Percentiles rank a stretch among this genome's conserved stretches.
These are phyloP conservation scores for Penicillium sp. DNA, from an alignment of 2,329 filamentous ascomycete genomes.

Conservation along the genomic window DNA sequence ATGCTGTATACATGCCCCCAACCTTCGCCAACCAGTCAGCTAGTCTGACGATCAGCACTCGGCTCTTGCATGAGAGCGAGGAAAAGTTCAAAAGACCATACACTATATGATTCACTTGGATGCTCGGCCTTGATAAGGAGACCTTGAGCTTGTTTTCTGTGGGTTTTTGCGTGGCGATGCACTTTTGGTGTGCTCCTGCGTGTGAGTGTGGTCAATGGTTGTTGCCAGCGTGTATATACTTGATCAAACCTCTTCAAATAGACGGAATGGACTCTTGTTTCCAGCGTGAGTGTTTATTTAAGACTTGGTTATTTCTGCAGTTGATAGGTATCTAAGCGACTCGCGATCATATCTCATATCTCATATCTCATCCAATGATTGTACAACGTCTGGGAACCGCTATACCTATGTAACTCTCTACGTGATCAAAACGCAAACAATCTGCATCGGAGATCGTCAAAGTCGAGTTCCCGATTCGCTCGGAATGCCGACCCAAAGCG, in stretches of 20 bases:
- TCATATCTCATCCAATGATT: neutral
- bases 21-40: neutral
- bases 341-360: neutral
- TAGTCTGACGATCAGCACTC: neutral
- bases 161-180: slow-evolving; percentile 8
- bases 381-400: no score
- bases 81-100: neutral
- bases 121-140: neutral
- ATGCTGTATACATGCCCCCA: slow-evolving; percentile 9
- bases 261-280: slow-evolving; percentile 32
- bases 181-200: slow-evolving; percentile 14
- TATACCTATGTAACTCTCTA: no score
- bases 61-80: slow-evolving; percentile 3
- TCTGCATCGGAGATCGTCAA: neutral
- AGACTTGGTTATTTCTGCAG: neutral
- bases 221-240: slow-evolving; percentile 31
- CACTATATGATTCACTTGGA: neutral
- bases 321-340: neutral
- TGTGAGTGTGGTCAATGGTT: slow-evolving; percentile 22
- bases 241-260: slow-evolving; percentile 31
- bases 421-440: neutral
- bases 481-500: slow-evolving; percentile 15
- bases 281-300: slow-evolving; percentile 20
- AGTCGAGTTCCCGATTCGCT: slow-evolving; percentile 1
- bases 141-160: slow-evolving; percentile 7